Evolutionary conservation across 1,139 yeast genomes (phyloP), one percentile per base, ranked within the genome.

Genomic region (Candida glucosophila): DNA sequence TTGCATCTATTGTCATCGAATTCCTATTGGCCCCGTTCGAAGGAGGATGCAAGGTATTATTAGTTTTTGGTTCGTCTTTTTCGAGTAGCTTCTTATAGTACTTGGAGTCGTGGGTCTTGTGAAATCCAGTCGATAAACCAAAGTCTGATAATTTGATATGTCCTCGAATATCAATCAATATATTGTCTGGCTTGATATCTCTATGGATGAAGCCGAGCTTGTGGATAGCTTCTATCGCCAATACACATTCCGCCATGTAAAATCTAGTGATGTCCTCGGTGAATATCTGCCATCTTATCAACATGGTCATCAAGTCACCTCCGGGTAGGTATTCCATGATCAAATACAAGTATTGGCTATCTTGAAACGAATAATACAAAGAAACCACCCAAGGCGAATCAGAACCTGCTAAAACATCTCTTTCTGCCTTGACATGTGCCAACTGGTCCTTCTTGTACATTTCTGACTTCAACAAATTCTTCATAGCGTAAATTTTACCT

Each of bases 1-100:
- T 90, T 1, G 96, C 90, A 52, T 92, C 98, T 24, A 86, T 95
- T 76, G 80, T 73, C 73, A 83, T 78, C 5, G 93, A 77, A 48
- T 85, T 86, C 35, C 95, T 65, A 17, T 22, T 25, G 8, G 39
- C 36, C 10, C 22, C 26, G 25, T 27, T 17, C 44, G 28, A 20
- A 25, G 28, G 35, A 35, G 30, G 28, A 14, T 28, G 30, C 10
- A 28, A 19, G 39, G 48, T 49, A 45, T 54, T 34, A 40, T 44
- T 49, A 19, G 35, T 35, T 17, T 43, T 41, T n/a, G 42, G 38
- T 5, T 52, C 55, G 37, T 77, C 85, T 40, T 77, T 73, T 32
- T 78, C 85, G 33, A 80, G 50, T 26, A 80, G 52, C 42, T 79
- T 79, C 42, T 78, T 74, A 46, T 80, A 80, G 48, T 80, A 80